phyloP scores from a whole-genome alignment of 2,329 filamentous ascomycete genomes.

The Botrytis tulipae region DNA sequence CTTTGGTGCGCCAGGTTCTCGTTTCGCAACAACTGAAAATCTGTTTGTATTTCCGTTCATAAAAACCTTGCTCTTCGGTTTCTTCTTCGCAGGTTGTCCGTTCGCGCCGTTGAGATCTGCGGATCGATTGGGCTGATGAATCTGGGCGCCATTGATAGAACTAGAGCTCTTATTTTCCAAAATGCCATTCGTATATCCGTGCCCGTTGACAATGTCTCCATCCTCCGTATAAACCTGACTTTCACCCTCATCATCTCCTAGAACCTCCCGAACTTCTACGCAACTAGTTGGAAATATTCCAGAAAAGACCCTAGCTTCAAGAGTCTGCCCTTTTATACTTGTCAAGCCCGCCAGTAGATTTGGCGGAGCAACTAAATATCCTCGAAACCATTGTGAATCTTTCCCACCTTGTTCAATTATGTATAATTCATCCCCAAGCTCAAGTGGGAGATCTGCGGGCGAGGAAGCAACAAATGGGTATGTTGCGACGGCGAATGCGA shows the following conservation, averaged over 20 bases:
- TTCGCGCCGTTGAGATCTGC: constrained; percentile 16
- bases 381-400: constrained; percentile 88
- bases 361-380: constrained; percentile 91
- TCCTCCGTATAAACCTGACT: constrained; percentile 34
- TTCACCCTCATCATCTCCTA: constrained; percentile 67
- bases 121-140: background rate
- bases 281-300: constrained; percentile 95
- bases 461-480: constrained; percentile 88
- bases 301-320: constrained; percentile 96
- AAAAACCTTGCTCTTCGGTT: constrained; percentile 24
- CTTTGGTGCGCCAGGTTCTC: constrained; percentile 67
- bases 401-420: constrained; percentile 91
- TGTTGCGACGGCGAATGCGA: constrained; percentile 95
- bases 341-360: constrained; percentile 90
- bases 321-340: constrained; percentile 84
- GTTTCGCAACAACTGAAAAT: constrained; percentile 50
- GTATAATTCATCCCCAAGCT: constrained; percentile 97
- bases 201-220: constrained; percentile 20
- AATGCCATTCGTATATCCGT: constrained; percentile 23
- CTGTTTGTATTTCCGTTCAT: constrained; percentile 30
- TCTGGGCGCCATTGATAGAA: background rate
- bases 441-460: constrained; percentile 88
- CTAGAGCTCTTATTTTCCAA: constrained; percentile 1
- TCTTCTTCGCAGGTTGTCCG: constrained; percentile 20
- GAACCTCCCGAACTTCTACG: constrained; percentile 89